Conservation (phyloP, 2,329 filamentous ascomycete species). For the Ampelomyces quisqualis region DNA sequence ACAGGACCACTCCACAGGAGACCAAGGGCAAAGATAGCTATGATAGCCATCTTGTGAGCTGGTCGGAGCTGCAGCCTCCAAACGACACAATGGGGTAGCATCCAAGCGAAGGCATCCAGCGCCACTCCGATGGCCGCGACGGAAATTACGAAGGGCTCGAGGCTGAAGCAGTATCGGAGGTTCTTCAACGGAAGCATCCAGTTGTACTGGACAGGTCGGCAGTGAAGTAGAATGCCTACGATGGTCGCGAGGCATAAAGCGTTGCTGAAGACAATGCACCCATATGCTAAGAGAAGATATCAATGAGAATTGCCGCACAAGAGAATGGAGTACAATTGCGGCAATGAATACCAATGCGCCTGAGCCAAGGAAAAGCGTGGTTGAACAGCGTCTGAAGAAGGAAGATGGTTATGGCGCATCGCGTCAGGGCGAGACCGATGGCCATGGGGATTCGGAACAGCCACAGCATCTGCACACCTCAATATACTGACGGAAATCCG, state of each 20-base stretch:
- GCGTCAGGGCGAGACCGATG: slow-evolving; percentile 17
- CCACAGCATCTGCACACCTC: slow-evolving; percentile 24
- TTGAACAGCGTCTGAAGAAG: slow-evolving; percentile 30
- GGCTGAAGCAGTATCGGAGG: slow-evolving; percentile 19
- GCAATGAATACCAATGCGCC: slow-evolving; percentile 19
- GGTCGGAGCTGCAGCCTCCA: slow-evolving; percentile 25
- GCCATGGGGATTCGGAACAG: slow-evolving; percentile 22
- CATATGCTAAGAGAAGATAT: slow-evolving; percentile 18
- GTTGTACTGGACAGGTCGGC: slow-evolving; percentile 26
- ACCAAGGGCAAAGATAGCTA: slow-evolving; percentile 25
- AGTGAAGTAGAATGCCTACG: slow-evolving; percentile 18
- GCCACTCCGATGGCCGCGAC: slow-evolving; percentile 14
- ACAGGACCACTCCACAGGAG: slow-evolving; percentile 15
- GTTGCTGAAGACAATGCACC: slow-evolving; percentile 14
- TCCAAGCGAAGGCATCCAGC: slow-evolving; percentile 26
- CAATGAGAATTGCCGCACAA: slow-evolving; percentile 7
- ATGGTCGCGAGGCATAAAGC: slow-evolving; percentile 11
- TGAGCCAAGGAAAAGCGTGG: slow-evolving; percentile 17
- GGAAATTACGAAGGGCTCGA: slow-evolving; percentile 13
- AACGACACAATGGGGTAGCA: slow-evolving; percentile 27
- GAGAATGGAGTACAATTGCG: background rate
- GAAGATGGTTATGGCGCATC: slow-evolving; percentile 29
- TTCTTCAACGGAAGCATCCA: slow-evolving; percentile 20
- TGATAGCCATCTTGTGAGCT: slow-evolving; percentile 28
- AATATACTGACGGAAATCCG: slow-evolving; percentile 1